Base-by-base conservation (phyloP, 371 early-diverging fungal species). In the Mortierella sp. region DNA sequence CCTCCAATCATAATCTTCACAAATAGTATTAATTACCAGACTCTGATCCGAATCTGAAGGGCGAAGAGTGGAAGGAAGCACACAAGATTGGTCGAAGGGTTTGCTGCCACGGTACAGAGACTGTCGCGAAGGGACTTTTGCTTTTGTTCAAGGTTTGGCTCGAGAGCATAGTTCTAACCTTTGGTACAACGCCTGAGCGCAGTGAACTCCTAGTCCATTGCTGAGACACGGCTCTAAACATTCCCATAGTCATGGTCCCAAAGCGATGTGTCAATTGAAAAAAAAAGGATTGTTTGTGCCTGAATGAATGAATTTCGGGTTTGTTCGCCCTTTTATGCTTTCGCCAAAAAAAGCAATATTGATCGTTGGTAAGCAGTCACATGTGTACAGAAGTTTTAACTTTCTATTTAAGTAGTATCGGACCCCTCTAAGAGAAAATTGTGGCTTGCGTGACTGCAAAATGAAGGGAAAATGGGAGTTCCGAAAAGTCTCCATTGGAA, bases 51-150 rank as follows among this genome's bases (percentile, higher is more conserved):
- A 37, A 45, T 17, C 79, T 51, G 60, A 35, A 54, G 40, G 73
- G 45, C 1, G 74, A 73, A 9, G 70, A 68, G 56, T 79, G 79
- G 70, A 79, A 79, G 22, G 79, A 59, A 29, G 67, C 61, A 42
- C 67, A 66, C 3, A 73, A 59, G 9, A 51, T 63, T 19, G 79
- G 70, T 31, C 79, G 69, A 28, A 58, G 32, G 8, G 68, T 57
- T 10, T 43, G 66, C 19, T 64, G 60, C 60, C 40, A 31, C 0
- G 47, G 62, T 29, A n/a, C 31, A 23, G 62, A 17, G 13, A 26
- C 31, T 10, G 53, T 28, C 23, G n/a, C 10, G 40, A 43, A 31
- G 19, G 60, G 4, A 17, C 49, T 57, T 28, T 17, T 57, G 19
- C 57, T 53, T 29, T 53, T 45, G 43, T 3, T 34, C 26, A 64